phyloP scores from a whole-genome alignment of 78 protist genomes.

The Isochrysis galbana region DNA sequence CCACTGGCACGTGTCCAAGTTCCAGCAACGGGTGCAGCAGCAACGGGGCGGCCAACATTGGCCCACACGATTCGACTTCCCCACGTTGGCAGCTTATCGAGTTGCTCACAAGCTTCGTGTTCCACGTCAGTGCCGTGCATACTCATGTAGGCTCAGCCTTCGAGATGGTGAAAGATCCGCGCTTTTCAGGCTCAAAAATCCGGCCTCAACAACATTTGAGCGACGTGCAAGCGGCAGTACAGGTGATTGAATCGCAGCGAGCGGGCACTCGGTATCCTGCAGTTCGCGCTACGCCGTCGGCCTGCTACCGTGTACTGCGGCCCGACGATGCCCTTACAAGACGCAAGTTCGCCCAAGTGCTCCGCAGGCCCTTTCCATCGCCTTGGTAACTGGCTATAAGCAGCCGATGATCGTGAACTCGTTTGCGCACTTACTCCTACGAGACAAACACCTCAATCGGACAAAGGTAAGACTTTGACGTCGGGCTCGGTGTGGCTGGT shows the following conservation, averaged over 20 bases:
- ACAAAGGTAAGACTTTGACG: too few relatives aligned
- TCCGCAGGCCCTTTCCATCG: neutral
- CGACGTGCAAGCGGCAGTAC: conserved; percentile 1
- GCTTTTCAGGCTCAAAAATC: neutral
- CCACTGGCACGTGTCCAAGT: too few relatives aligned
- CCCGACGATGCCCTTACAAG: too few relatives aligned
- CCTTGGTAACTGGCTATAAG: neutral
- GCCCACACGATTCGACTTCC: too few relatives aligned
- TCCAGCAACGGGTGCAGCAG: too few relatives aligned
- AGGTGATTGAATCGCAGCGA: too few relatives aligned
- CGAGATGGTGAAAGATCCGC: neutral
- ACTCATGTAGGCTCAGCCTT: neutral
- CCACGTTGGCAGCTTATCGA: neutral
- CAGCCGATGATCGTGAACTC: neutral
- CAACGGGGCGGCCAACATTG: too few relatives aligned
- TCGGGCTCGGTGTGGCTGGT: too few relatives aligned
- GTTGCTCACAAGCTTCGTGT: neutral
- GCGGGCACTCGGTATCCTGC: too few relatives aligned
- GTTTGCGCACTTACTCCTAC: neutral
- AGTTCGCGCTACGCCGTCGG: too few relatives aligned
- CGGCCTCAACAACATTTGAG: neutral
- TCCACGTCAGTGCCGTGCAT: neutral
- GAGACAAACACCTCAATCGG: neutral
- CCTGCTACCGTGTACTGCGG: too few relatives aligned
- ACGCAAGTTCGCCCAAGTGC: too few relatives aligned